phyloP scores from a whole-genome alignment of 176 grass and related monocot genomes.

The Juncus effusus region DNA sequence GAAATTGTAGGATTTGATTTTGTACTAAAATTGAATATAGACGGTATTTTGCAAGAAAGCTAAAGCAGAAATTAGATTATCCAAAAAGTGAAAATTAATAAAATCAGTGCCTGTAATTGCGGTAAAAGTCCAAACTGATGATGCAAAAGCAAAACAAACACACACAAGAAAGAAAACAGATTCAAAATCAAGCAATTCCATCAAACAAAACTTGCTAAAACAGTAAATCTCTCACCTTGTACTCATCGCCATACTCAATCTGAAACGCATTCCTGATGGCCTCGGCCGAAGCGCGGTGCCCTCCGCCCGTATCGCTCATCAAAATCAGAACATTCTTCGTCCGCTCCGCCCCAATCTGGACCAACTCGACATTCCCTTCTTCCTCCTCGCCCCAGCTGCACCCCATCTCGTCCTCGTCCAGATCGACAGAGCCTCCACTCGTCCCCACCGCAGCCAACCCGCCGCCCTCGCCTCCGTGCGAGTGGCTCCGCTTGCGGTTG shows the following conservation, averaged over 20 bases:
- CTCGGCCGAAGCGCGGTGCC: conserved; percentile 88
- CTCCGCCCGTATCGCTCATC: conserved; percentile 94
- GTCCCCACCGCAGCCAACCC: conserved; percentile 23
- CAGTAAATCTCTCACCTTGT: conserved; percentile 40
- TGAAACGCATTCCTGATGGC: conserved; percentile 92
- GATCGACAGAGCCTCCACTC: conserved; percentile 20
- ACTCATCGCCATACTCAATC: conserved; percentile 85
- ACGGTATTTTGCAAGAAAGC: not conserved
- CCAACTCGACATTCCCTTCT: conserved; percentile 89
- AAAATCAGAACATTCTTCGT: conserved; percentile 94
- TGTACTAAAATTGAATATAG: too few species aligned
- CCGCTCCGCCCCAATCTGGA: conserved; percentile 79
- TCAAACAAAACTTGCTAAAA: too few species aligned
- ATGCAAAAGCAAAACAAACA: too few species aligned
- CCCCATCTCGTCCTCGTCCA: conserved; percentile 45
- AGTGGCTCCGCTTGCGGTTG: conserved; percentile 46
- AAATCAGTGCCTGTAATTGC: too few species aligned
- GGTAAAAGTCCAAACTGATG: too few species aligned
- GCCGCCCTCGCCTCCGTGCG: conserved; percentile 46
- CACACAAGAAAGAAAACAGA: not conserved
- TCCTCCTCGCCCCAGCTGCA: conserved; percentile 91
- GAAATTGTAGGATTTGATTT: too few species aligned
- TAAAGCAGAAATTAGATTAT: too few species aligned
- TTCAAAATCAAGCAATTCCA: not conserved
- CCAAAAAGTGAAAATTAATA: too few species aligned